phyloP scores from a whole-genome alignment of 352 stramenopile genomes.

The Pythium dissotocum region DNA sequence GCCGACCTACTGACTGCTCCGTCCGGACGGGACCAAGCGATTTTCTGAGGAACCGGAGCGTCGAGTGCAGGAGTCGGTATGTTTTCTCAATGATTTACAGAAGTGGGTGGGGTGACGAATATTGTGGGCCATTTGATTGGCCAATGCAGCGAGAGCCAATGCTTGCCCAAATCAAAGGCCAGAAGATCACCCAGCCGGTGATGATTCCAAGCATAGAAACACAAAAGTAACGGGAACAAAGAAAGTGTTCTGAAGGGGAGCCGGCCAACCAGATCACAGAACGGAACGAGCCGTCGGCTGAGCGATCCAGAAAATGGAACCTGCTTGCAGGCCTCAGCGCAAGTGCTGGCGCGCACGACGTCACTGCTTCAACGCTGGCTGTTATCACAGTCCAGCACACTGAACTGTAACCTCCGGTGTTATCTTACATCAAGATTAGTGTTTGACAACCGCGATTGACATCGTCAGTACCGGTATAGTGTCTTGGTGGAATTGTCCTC shows the following conservation, averaged over 20 bases:
- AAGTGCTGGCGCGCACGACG: not conserved
- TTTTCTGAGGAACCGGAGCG: conserved; percentile 24
- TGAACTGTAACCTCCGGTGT: not conserved
- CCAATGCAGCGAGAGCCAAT: not conserved
- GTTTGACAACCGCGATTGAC: not conserved
- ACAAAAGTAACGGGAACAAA: conserved; percentile 1
- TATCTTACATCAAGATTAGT: not conserved
- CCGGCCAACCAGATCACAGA: not conserved
- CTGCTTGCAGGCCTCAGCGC: not conserved
- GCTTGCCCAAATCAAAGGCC: not conserved
- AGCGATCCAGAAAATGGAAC: not conserved
- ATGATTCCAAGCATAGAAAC: not conserved
- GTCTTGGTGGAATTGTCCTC: no score
- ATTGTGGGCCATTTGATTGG: conserved; percentile 3
- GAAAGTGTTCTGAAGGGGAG: not conserved
- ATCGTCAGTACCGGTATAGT: not conserved
- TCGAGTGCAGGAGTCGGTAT: not conserved
- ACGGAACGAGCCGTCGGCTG: not conserved
- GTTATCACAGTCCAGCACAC: not conserved
- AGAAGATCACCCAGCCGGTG: not conserved
- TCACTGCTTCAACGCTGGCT: not conserved
- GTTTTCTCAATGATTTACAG: not conserved
- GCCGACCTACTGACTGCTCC: conserved; percentile 22
- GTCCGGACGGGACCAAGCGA: conserved; percentile 23
- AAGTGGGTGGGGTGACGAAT: not conserved